Evolutionary conservation across 1,284 basidiomycete genomes (phyloP), one percentile per base, ranked within the genome.

Genomic region (Sphagnurus paluster): DNA sequence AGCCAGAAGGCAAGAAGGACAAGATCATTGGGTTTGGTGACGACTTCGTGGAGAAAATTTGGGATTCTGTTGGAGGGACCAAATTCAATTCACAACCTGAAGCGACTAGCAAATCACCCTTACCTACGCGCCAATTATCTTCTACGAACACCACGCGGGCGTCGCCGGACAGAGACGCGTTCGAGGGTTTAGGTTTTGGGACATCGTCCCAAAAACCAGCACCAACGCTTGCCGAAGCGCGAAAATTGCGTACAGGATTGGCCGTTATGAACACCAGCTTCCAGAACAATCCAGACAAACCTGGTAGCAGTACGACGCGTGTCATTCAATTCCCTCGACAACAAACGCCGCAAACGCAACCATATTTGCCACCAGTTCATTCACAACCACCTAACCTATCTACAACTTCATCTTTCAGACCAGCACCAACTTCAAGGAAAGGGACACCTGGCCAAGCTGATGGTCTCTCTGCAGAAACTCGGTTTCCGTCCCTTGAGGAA

Each of bases 401-500:
- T 11, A 35, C 55, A 6, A 38, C 52, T n/a, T 57, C 61, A 2
- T 57, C 56, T 42, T 38, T 53, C 8, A 49, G 56, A 25, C 61
- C 64, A 9, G 64, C 62, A 30, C 53, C 65, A 29, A 37, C 58
- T 23, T 57, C 64, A 40, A 54, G 53, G 14, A 55, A 63, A 17
- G 51, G 54, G 19, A 54, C 66, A 35, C 53, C 62, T 21, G 46
- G 53, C 19, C 67, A 61, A 20, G 49, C 50, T 38, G 72, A 75
- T 16, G 69, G 75, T 30, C 59, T 79, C 7, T 67, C 79, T 25
- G 76, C 73, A 3, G 87, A 90, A 62, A 74, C 78, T 36, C 74
- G 86, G 39, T 91, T 88, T 63, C 88, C 88, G 2, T 84, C 87
- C 1, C 65, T 91, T 21, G 88, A 90, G 60, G 85, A 89, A 55